Evolutionary conservation across 805 yeast species (phyloP), one percentile per base, ranked within the genome.

Genomic region (Metschnikowia picachoensis): DNA sequence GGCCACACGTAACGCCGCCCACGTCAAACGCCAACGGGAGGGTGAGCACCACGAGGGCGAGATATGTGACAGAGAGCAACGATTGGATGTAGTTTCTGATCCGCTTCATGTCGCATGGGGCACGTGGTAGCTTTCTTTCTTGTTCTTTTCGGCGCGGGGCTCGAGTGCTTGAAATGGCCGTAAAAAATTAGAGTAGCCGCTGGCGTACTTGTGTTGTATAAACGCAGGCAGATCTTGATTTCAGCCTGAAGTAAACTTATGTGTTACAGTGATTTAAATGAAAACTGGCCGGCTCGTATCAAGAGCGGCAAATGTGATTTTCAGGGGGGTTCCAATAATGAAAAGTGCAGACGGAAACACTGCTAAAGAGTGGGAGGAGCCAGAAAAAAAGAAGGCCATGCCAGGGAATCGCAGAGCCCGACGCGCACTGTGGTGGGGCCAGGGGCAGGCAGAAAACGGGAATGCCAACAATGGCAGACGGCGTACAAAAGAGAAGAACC

Each of bases 21-120:
- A 89, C 85, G 60, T 92, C 96, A 66, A 94, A 94, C 20, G 97
- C 86, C 50, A 94, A 76, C 4, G 98, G 98, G 7, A 94, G 85
- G 2, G 97, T 85, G 29, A 91, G 72, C 28, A 90, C 77, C 11
- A 88, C 81, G 41, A 87, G 77, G 6, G 78, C 62, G 44, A 89
- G 70, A 59, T 90, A 89, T 29, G 47, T 45, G n/a, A 43, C 47
- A 39, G 50, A 48, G 11, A 54, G 55, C 36, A 49, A n/a, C 25
- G 53, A 47, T 29, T 49, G 40, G 17, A 53, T 36, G 43, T 44
- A 45, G 45, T 38, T 37, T 32, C 42, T 48, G 43, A 50, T 30
- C 42, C 47, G 46, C 41, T 41, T 52, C 56, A 52, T 52, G 35
- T 40, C 35, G 43, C 36, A 35, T 20, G 29, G 10, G 32, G 32